A percentile compares a stretch with the other conserved stretches of the same genome.
Conservation (phyloP, 352 stramenopile genomes). For the Globisporangium recalcitrans region DNA sequence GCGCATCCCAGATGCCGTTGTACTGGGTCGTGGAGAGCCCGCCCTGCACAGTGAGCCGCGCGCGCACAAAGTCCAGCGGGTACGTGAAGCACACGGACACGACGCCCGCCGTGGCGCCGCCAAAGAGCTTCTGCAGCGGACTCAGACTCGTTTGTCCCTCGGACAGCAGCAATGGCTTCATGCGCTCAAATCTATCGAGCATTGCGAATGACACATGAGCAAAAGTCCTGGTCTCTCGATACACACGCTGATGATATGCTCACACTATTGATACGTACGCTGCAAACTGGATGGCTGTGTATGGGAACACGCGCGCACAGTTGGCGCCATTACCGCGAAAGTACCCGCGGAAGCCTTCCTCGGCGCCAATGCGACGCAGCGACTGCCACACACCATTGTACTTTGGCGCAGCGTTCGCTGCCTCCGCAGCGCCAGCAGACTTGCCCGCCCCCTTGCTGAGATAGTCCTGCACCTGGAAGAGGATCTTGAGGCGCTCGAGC, state of each 20-base stretch:
- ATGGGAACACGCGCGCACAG: conserved; percentile 72
- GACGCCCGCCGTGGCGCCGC: conserved; percentile 54
- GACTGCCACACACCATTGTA: conserved; percentile 57
- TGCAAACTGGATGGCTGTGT: conserved; percentile 76
- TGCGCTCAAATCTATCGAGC: conserved; percentile 38
- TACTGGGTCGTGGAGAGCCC: conserved; percentile 56
- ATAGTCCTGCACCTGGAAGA: conserved; percentile 75
- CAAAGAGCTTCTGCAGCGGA: conserved; percentile 45
- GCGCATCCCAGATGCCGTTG: conserved; percentile 51
- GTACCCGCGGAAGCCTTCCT: conserved; percentile 58
- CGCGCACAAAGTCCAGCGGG: conserved; percentile 66
- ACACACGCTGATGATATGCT: no score
- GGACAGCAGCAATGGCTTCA: conserved; percentile 44
- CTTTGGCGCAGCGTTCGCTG: conserved; percentile 20
- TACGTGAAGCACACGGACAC: conserved; percentile 69
- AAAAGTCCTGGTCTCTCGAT: no score
- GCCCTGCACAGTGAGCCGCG: conserved; percentile 66
- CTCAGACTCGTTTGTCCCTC: conserved; percentile 36
- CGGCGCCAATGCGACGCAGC: conserved; percentile 50
- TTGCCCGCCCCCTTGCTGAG: conserved; percentile 25
- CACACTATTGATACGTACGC: conserved; percentile 18
- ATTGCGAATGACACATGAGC: neutral
- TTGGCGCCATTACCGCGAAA: conserved; percentile 82
- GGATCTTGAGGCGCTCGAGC: conserved; percentile 76
- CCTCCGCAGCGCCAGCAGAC: neutral